Base-by-base conservation (phyloP, 2,329 filamentous ascomycete genomes). In the Pseudogymnoascus sp. region DNA sequence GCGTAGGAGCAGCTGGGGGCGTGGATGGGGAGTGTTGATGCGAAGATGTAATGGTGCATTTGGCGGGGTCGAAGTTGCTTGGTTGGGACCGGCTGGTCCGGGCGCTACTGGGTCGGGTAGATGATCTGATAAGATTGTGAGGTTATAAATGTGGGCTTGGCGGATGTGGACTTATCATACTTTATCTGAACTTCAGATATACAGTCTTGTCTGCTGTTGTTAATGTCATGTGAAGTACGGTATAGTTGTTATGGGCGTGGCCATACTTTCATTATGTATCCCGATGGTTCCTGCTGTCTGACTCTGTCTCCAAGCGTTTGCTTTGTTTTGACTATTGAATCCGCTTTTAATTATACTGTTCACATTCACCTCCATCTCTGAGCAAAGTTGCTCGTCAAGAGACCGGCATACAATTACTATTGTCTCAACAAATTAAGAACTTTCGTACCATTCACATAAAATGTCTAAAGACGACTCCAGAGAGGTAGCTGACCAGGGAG, bases 61-160 rank as follows among this genome's bases (percentile, higher is more conserved):
- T 60, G 57, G 57, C 57, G 57, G 57, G 57, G 57, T 60, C 36
- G 3, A 18, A 18, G 12, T 10, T 39, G 31, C 57, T 39, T 37
- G 57, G 36, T 60, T 37, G 54, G 0, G 45, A 11, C 45, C 45
- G 45, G 45, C 2, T 31, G 45, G 45, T 54, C 45, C 45, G 45
- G 45, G 23, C 45, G 23, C 23, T 54, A 31, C 23, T 16, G 14
- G 3, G 4, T 54, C 14, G 23, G 14, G 23, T 60, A 60, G 57
- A 60, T 60, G 57, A 60, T 60, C 57, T 60, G 57, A 60, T 60
- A 60, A 60, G 57, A 60, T 60, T n/a, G 14, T 16, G 14, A 31
- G 4, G 42, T 37, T 29, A 54, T 54, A 31, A 29, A 54, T 54
- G 45, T 54, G 45, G 45, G 45, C 45, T 54, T 54, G 45, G 23